Evolutionary conservation across 805 yeast genomes (phyloP).

Genomic region (Allodekkera sacchari): DNA sequence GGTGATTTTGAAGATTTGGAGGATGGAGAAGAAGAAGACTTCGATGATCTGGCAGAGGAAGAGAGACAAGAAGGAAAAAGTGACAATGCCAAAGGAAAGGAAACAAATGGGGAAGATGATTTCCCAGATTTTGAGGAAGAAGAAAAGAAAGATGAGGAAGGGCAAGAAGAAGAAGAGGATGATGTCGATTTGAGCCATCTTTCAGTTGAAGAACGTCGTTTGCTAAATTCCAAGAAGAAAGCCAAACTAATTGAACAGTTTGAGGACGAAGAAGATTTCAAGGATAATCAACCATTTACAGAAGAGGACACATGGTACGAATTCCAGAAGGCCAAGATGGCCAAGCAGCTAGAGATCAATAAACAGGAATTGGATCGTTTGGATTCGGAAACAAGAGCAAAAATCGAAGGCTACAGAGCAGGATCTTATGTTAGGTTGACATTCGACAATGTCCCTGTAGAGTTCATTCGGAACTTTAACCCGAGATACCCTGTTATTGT

Average conservation of each 20-base stretch:
- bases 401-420: constrained; percentile 85
- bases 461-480: constrained; percentile 78
- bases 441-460: constrained; percentile 78
- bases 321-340: constrained; percentile 92
- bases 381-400: constrained; percentile 68
- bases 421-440: constrained; percentile 92
- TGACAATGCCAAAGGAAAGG: constrained; percentile 9
- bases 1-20: constrained; percentile 11
- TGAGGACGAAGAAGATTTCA: constrained; percentile 74
- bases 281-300: constrained; percentile 55
- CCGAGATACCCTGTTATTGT: constrained; percentile 79
- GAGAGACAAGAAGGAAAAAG: constrained; percentile 21
- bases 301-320: constrained; percentile 98
- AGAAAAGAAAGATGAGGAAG: constrained; percentile 33
- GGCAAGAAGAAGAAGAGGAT: constrained; percentile 34
- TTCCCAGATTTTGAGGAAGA: constrained; percentile 50
- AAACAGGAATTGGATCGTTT: constrained; percentile 66
- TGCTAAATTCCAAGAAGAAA: constrained; percentile 78
- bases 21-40: constrained; percentile 29
- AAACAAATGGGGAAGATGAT: constrained; percentile 32
- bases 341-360: constrained; percentile 91
- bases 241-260: constrained; percentile 84
- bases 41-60: constrained; percentile 7
- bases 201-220: constrained; percentile 68
- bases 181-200: constrained; percentile 32